Evolutionary conservation across 176 grass and related monocot species (phyloP).

Genomic region (Aegilops speltoides): DNA sequence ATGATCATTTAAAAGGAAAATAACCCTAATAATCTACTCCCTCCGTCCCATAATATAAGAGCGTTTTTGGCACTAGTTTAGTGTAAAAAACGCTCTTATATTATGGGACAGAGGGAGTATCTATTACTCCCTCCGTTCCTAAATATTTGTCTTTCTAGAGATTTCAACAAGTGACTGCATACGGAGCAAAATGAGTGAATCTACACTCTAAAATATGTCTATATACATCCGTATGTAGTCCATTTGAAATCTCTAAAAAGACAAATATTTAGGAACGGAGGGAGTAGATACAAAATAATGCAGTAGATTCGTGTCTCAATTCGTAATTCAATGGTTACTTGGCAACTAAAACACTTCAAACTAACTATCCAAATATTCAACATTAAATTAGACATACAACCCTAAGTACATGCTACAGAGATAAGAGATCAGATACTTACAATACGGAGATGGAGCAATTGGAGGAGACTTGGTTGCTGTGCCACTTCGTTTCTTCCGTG

Average conservation of each 20-base stretch:
- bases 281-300: background rate
- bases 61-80: too few species aligned
- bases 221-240: too few species aligned
- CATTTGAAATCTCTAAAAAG: too few species aligned
- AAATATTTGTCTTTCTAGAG: too few species aligned
- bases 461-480: conserved; percentile 19
- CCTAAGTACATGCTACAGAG: background rate
- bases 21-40: background rate
- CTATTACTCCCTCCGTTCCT: too few species aligned
- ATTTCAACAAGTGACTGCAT: too few species aligned
- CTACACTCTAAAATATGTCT: too few species aligned
- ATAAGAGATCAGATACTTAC: conserved; percentile 47
- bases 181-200: too few species aligned
- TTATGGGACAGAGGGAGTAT: too few species aligned
- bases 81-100: too few species aligned
- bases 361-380: background rate
- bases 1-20: background rate
- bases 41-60: too few species aligned
- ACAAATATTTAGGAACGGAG: too few species aligned
- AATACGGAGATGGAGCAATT: conserved; percentile 38
- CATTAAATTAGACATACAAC: background rate
- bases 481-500: conserved; percentile 27
- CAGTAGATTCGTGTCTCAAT: background rate
- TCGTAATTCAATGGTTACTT: background rate
- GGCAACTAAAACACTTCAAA: background rate